Evolutionary conservation across 192 early-diverging fungal genomes (phyloP), one percentile per base, ranked within the genome.

Genomic region (Geranomyces michiganensis): DNA sequence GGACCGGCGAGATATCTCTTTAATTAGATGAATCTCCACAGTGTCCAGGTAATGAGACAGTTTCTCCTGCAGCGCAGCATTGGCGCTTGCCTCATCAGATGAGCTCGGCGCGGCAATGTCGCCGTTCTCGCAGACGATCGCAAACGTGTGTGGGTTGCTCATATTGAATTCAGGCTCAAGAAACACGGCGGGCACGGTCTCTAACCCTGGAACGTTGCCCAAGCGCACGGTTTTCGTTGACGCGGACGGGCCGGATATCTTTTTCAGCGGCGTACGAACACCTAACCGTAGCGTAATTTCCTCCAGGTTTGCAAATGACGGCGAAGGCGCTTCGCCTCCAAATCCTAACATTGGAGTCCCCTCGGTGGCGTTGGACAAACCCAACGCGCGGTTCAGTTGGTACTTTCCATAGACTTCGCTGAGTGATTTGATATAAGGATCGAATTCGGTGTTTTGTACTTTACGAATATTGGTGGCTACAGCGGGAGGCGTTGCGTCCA

Each of bases 1-100:
- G n/a, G 94, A 96, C 26, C 96, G 81, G 24, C 89, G 86, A 33
- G 94, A 94, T 47, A 99, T 99, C 74, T 99, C 97, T 51, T 90
- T 90, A 22, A 96, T 90, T 29, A 99, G 77, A 66, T 98, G 95
- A 1, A 93, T 89, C 73, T 99, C 96, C 1, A 98, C 93, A 0
- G 91, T 92, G 73, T 99, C 97, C 66, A 95, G 82, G 68, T 95
- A 94, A 62, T 90, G 86, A 0, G 94, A 92, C 32, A 99, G 81
- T 29, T 93, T 91, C 45, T 97, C 94, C 80, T 98, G 96, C 56
- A 98, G 82, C 13, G 87, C 83, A 9, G 79, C 81, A 65, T 91
- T 91, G 14, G 89, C 85, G 17, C 84, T 83, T 6, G 87, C 82
- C 1, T 82, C 53, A 66, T 76, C 73, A 41, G 85, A 73, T 55